phyloP scores from a whole-genome alignment of 2,329 filamentous ascomycete genomes.

The Ascosphaera acerosa region DNA sequence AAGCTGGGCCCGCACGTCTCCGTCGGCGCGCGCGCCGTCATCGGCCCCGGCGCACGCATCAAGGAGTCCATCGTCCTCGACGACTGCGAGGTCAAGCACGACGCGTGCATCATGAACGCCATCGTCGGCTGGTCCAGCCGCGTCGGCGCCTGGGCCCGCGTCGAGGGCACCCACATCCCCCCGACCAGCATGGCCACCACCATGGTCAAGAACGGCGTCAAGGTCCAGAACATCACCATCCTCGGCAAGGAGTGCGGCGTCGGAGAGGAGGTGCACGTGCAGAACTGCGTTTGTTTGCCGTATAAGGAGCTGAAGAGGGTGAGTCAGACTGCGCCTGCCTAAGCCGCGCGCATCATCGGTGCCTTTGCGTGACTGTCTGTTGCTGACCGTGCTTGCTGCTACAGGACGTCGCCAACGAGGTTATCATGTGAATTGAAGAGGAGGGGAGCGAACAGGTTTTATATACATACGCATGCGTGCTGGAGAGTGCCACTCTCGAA shows the following conservation, averaged over 20 bases:
- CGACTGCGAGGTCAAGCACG: conserved; percentile 87
- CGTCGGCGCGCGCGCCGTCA: conserved; percentile 62
- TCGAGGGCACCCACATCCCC: conserved; percentile 81
- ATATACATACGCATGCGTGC: no score
- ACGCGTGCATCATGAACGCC: conserved; percentile 81
- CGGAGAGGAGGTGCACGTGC: conserved; percentile 79
- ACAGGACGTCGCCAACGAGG: conserved; percentile 44
- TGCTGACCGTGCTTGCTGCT: conserved; percentile 5
- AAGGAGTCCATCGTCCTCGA: conserved; percentile 94
- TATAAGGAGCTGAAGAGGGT: conserved; percentile 96
- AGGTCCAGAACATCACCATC: conserved; percentile 96
- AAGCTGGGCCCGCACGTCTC: conserved; percentile 95
- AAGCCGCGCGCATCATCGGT: no score
- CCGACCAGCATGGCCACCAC: conserved; percentile 74
- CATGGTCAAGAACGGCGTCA: conserved; percentile 92
- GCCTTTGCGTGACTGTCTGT: neutral
- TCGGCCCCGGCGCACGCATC: conserved; percentile 71
- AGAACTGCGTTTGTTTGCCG: conserved; percentile 93
- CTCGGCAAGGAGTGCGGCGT: conserved; percentile 89
- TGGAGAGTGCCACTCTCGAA: no score
- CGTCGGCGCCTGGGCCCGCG: conserved; percentile 90
- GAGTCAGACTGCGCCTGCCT: conserved; percentile 19
- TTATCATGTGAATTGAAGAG: conserved; percentile 49
- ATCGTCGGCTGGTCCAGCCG: conserved; percentile 96
- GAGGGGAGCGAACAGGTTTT: neutral